Conservation (phyloP, 192 early-diverging fungal genomes). For the Coemansia sp. region DNA sequence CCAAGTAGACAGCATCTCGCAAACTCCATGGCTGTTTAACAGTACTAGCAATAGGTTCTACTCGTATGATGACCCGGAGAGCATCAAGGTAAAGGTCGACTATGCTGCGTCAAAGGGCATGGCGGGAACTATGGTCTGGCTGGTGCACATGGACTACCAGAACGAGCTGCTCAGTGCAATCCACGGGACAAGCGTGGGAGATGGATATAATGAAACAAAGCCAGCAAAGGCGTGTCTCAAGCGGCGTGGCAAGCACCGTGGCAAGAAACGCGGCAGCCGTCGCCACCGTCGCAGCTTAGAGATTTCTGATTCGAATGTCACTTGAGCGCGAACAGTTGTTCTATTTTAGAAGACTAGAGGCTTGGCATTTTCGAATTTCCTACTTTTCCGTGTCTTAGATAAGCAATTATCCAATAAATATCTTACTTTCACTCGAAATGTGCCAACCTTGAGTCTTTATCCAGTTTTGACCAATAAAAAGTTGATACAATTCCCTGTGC, state of each 20-base stretch:
- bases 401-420: no score
- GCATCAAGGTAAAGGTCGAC: conserved; percentile 59
- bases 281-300: neutral
- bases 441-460: no score
- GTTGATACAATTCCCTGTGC: no score
- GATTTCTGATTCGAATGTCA: neutral
- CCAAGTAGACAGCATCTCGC: conserved; percentile 57
- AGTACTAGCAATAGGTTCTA: conserved; percentile 56
- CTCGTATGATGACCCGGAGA: conserved; percentile 68
- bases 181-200: neutral
- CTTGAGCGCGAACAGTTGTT: no score
- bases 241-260: neutral
- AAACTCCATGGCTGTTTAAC: conserved; percentile 76
- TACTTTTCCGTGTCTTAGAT: no score
- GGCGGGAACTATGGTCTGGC: conserved; percentile 70
- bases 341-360: no score
- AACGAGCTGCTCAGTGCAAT: conserved; percentile 56
- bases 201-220: neutral
- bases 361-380: no score
- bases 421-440: no score
- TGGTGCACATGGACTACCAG: conserved; percentile 63
- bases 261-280: neutral
- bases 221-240: neutral
- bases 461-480: no score
- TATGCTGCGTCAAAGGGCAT: conserved; percentile 59